phyloP scores from a whole-genome alignment of 345 rosid genomes.

The Gynandropsis gynandra region DNA sequence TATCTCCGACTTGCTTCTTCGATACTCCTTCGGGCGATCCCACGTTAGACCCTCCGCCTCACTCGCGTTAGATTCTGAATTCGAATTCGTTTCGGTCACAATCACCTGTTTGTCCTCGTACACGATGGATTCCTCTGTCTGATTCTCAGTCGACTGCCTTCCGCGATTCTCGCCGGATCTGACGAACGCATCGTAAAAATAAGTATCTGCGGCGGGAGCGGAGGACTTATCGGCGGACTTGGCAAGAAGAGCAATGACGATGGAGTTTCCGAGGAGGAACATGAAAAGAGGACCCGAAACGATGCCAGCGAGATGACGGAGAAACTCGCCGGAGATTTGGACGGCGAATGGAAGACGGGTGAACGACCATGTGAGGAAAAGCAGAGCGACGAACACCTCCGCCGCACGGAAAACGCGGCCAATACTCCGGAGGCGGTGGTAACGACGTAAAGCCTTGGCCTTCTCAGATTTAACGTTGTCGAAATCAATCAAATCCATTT shows the following conservation, averaged over 20 bases:
- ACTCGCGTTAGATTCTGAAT: slow-evolving; percentile 22
- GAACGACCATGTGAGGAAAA: slow-evolving; percentile 41
- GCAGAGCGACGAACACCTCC: slow-evolving; percentile 25
- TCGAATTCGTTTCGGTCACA: neutral
- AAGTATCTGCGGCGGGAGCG: slow-evolving; percentile 26
- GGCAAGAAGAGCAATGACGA: slow-evolving; percentile 47
- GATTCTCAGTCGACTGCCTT: slow-evolving; percentile 5
- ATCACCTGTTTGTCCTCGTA: slow-evolving; percentile 25
- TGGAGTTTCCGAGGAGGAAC: slow-evolving; percentile 53
- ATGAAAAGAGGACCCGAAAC: slow-evolving; percentile 45
- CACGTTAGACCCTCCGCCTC: slow-evolving; percentile 5
- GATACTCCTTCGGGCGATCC: slow-evolving; percentile 19
- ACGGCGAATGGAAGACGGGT: slow-evolving; percentile 44
- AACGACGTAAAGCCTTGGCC: slow-evolving; percentile 19
- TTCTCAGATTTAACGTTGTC: slow-evolving; percentile 39
- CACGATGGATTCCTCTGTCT: slow-evolving; percentile 34
- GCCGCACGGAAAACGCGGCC: slow-evolving; percentile 31
- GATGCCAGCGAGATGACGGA: slow-evolving; percentile 33
- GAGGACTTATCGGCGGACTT: slow-evolving; percentile 37
- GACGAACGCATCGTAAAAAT: slow-evolving; percentile 36
- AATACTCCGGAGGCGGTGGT: slow-evolving; percentile 29
- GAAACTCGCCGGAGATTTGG: slow-evolving; percentile 37
- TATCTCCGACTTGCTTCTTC: slow-evolving; percentile 37
- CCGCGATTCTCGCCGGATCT: slow-evolving; percentile 30
- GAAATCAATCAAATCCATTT: slow-evolving; percentile 32